Evolutionary conservation across 768 basidiomycete species (phyloP), one percentile per base, ranked within the genome.

Genomic region (Rhizopogon salebrosus): DNA sequence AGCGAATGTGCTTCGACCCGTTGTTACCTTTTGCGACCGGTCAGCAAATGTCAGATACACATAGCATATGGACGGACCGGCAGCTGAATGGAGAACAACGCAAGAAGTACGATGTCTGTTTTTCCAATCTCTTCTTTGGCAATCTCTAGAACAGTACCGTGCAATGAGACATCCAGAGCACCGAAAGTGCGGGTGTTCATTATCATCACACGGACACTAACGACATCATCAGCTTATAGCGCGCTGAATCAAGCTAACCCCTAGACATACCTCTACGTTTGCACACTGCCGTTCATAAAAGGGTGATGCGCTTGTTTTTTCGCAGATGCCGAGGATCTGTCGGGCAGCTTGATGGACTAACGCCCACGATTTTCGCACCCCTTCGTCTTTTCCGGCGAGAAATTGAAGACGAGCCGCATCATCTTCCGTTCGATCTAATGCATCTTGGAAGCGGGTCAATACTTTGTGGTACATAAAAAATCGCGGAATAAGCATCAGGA

Each of bases 131-230:
- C 0, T 23, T 45, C 40, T 38, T 18, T 51, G 49, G 37, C 49
- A 51, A 26, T 26, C 13, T 9, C 29, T n/a, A 9, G 37, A 51
- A 39, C 49, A 51, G 27, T 51, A 51, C 18, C 49, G 18, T 27
- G 49, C 49, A 10, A 51, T 18, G 26, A 41, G 16, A 51, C 49
- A 51, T 18, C 49, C 49, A 22, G 40, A 43, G n/a, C 49, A 51
- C 16, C 49, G 49, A 39, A 27, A 31, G 22, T 27, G 49, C 8
- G 37, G 49, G 9, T 9, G 35, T 14, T 27, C 9, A 14, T 45
- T 9, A 18, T 13, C 37, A 14, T 38, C 22, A 41, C 24, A 29
- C 13, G 34, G 40, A 41, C 49, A 51, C 49, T 51, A 11, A 6
- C 18, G 27, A 43, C 18, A 11, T 43, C 6, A 29, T 43, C 18